Evolutionary conservation across 371 early-diverging fungal species (phyloP).

Genomic region (Mucor mucedo): DNA sequence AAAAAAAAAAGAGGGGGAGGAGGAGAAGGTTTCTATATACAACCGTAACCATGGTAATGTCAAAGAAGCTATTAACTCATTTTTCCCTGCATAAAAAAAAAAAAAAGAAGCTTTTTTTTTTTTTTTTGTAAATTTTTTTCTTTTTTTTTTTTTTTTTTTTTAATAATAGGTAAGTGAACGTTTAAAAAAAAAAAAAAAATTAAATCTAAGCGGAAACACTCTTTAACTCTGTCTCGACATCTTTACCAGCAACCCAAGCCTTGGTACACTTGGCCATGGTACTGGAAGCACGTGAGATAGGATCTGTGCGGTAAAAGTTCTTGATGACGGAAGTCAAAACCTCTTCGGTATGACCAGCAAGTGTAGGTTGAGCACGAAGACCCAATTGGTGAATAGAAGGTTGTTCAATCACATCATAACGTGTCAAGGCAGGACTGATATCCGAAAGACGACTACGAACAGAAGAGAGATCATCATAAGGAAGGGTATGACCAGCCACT

Average conservation of each 20-base stretch:
- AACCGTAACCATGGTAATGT: too few relatives aligned
- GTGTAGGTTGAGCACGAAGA: constrained; percentile 58
- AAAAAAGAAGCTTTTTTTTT: too few relatives aligned
- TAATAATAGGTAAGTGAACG: neutral
- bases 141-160: constrained; percentile 4
- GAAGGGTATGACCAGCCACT: constrained; percentile 81
- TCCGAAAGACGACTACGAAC: constrained; percentile 88
- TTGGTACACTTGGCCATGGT: constrained; percentile 98
- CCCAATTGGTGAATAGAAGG: constrained; percentile 67
- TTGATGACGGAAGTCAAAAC: constrained; percentile 64
- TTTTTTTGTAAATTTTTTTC: too few relatives aligned
- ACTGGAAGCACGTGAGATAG: constrained; percentile 88
- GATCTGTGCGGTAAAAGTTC: constrained; percentile 95
- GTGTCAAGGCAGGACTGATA: constrained; percentile 84
- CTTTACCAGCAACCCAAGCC: constrained; percentile 46
- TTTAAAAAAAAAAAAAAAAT: neutral
- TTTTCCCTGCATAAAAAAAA: too few relatives aligned
- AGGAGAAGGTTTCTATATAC: too few relatives aligned
- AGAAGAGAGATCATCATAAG: constrained; percentile 86
- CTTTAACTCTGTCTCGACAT: constrained; percentile 42
- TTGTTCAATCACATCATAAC: constrained; percentile 73
- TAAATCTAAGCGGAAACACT: constrained; percentile 44
- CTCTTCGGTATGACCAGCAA: constrained; percentile 52
- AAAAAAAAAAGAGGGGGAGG: too few relatives aligned
- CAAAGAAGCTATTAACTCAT: too few relatives aligned